These are phyloP conservation scores for Austroboletus niveus DNA, from an alignment of 1,284 basidiomycete genomes.

Conservation along the genomic window DNA sequence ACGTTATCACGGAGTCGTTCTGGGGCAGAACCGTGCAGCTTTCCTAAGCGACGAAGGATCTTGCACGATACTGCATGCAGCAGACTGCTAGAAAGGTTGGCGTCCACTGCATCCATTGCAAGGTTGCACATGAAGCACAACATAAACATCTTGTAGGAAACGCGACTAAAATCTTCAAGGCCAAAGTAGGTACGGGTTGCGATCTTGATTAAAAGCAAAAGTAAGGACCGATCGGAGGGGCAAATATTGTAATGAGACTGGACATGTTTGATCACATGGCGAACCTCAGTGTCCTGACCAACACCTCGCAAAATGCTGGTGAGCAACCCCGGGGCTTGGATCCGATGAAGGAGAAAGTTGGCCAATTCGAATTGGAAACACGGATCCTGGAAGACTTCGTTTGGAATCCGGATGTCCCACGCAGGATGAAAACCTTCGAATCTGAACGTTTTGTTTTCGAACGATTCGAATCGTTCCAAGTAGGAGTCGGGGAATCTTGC, in stretches of 20 bases:
- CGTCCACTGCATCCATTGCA: background rate
- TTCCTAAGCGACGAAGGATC: background rate
- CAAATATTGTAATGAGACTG: constrained; percentile 22
- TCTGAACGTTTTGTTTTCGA: no score
- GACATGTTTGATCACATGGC: constrained; percentile 35
- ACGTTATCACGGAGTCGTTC: no score
- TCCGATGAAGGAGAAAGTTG: constrained; percentile 6
- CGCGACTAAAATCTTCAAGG: constrained; percentile 21
- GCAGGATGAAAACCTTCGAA: background rate
- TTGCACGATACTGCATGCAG: background rate
- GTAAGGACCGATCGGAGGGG: constrained; percentile 8
- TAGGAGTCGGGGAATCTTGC: no score
- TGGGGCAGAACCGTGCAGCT: no score
- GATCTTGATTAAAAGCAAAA: constrained; percentile 47
- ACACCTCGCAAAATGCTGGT: constrained; percentile 23
- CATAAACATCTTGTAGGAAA: background rate
- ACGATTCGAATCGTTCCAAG: background rate
- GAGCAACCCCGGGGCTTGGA: constrained; percentile 29
- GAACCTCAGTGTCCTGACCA: constrained; percentile 20
- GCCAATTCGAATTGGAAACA: constrained; percentile 8
- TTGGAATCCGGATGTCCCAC: constrained; percentile 1
- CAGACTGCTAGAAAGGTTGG: background rate
- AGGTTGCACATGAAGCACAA: background rate
- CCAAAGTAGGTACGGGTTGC: constrained; percentile 25
- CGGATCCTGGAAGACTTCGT: constrained; percentile 3